Base-by-base conservation (phyloP, 208 protist species). In the Kentomonas sorsogonicus region DNA sequence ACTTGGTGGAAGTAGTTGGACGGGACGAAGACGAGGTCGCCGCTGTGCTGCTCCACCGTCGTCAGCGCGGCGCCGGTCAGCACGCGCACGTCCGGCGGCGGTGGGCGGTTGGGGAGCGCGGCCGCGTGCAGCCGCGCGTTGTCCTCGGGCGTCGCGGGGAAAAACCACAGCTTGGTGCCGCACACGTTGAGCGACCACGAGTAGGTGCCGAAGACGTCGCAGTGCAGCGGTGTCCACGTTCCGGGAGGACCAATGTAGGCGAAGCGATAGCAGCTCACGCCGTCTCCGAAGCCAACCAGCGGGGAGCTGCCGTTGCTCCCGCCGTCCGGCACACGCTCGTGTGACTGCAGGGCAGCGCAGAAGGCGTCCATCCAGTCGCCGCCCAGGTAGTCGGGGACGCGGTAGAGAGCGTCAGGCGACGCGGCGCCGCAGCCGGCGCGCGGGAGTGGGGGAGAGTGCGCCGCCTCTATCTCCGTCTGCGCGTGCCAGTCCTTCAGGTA, bases 401-500 rank as follows among this genome's bases (percentile, higher is more conserved):
- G 61, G 66, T 92, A 95, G n/a, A 91, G 53, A 15, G 53, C 63
- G 27, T 63, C n/a, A n/a, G n/a, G n/a, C n/a, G n/a, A n/a, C n/a
- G n/a, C n/a, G n/a, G n/a, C n/a, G n/a, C n/a, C n/a, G n/a, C n/a
- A n/a, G n/a, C n/a, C n/a, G n/a, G n/a, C n/a, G n/a, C 5, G 22
- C 34, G 7, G 25, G 5, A 16, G 60, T 27, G 40, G 31, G 16
- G 18, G 29, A 7, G 3, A 3, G 18, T 15, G 15, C 16, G 33
- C 7, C 13, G 31, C 43, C 44, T 83, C 79, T n/a, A 72, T 11
- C 9, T 79, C 74, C 1, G 48, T 44, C 41, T 87, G 87, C 51
- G 85, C 61, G 47, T 91, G 83, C 86, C 86, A 93, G 54, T 93
- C 83, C 50, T 89, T 91, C 43, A 93, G 56, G 59, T 93, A 93